Conservation (phyloP, 1,284 basidiomycete species). For the Mycosarcoma mackinlayi region DNA sequence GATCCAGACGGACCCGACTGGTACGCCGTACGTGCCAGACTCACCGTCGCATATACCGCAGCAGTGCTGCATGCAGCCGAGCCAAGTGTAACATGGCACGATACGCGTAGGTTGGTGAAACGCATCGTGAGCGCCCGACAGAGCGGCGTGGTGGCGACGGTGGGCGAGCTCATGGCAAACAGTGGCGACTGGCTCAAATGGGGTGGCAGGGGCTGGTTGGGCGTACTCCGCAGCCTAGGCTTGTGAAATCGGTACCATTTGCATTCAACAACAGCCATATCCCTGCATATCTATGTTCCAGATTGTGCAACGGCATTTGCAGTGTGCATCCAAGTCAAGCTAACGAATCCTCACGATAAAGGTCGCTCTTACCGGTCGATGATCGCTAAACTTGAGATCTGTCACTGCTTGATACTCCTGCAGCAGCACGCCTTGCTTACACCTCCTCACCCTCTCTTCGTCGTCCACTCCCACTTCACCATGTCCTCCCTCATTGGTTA, state of each 20-base stretch:
- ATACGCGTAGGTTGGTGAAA: conserved; percentile 12
- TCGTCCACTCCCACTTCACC: not conserved
- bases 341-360: conserved; percentile 32
- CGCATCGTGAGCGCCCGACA: conserved; percentile 17
- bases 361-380: conserved; percentile 43
- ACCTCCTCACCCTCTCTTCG: conserved; percentile 3
- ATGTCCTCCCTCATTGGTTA: not conserved
- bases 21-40: conserved; percentile 23
- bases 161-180: not conserved
- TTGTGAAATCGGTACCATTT: conserved; percentile 13
- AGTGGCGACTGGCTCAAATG: conserved; percentile 25
- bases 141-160: conserved; percentile 8
- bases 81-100: conserved; percentile 1
- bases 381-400: conserved; percentile 47
- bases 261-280: too few relatives aligned
- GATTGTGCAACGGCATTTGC: too few relatives aligned
- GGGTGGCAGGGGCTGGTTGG: conserved; percentile 46
- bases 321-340: too few relatives aligned
- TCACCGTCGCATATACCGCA: conserved; percentile 18
- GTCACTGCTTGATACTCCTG: conserved; percentile 33
- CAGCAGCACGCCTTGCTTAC: conserved; percentile 25
- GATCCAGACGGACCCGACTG: conserved; percentile 31
- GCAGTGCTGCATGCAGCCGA: conserved; percentile 31
- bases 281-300: too few relatives aligned
- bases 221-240: conserved; percentile 29